Base-by-base conservation (phyloP, 139 green algal species). In the Coelastrella sp. region DNA sequence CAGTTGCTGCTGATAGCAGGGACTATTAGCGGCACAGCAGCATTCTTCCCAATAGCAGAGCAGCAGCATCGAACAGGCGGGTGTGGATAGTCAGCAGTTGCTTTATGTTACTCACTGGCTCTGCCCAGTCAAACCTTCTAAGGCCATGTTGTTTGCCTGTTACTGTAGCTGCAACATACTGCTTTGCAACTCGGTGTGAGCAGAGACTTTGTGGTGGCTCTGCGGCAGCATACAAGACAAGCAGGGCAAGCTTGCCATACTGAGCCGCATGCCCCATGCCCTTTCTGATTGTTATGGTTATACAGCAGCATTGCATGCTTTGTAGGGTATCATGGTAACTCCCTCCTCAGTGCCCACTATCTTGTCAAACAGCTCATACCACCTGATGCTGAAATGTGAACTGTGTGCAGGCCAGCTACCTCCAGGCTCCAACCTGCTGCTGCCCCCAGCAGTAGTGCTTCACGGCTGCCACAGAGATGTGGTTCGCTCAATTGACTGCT, bases 1-100 rank as follows among this genome's bases (percentile, higher is more conserved):
- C 83, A 87, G 85, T 77, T 94, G 64, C 80, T 96, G 81, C 51
- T 94, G 37, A 35, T 93, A 32, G 93, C 90, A 9, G 94, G 94
- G 9, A 90, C 72, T 40, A 90, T 88, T 21, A 75, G 68, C 5
- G 94, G 94, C 19, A 67, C 76, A 8, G 88, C 91, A 3, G 91
- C 76, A 4, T 89, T 96, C 40, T 93, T 91, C 38, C 92, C 93
- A 5, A 66, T 96, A 21, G 43, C 63, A 23, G 88, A 94, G 72
- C 88, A 81, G 75, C 74, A 66, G 68, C 71, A 73, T 8, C 43
- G 67, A 50, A 43, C 74, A 53, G 53, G 53, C 38, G 45, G 11
- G 45, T 23, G 15, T 57, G 11, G 15, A 9, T 9, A n/a, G n/a
- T n/a, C n/a, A n/a, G n/a, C n/a, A n/a, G n/a, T n/a, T n/a, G n/a